Conservation (phyloP, 1,139 yeast species). For the Pichia norvegensis region DNA sequence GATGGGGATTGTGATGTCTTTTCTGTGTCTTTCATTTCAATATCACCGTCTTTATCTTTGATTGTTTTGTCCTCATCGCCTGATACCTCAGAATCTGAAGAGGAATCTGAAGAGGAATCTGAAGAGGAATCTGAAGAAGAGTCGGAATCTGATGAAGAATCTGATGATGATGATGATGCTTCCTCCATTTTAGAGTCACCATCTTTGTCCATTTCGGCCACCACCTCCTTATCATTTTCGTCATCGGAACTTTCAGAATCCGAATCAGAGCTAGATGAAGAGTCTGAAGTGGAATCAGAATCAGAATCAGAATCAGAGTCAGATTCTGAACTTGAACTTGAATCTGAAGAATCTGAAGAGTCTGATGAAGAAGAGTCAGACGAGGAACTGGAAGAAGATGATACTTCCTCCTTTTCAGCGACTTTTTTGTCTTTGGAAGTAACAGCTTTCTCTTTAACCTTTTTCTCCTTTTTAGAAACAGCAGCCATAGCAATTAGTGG, state of each 20-base stretch:
- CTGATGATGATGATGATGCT: background rate
- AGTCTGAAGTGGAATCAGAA: background rate
- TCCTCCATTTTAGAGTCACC: background rate
- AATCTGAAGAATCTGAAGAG: too few relatives aligned
- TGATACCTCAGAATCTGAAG: background rate
- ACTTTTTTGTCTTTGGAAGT: background rate
- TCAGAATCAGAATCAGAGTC: background rate
- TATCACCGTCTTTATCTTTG: slow-evolving; percentile 13
- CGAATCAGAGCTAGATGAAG: too few relatives aligned
- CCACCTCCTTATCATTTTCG: too few relatives aligned
- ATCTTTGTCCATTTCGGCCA: too few relatives aligned
- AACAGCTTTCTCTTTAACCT: background rate
- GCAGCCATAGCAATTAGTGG: background rate
- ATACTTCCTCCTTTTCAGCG: background rate
- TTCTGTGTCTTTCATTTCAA: slow-evolving; percentile 15
- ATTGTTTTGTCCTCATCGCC: slow-evolving; percentile 20
- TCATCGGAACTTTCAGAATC: too few relatives aligned
- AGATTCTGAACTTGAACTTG: too few relatives aligned
- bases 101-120: background rate
- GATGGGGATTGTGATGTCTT: too few relatives aligned
- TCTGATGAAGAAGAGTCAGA: slow-evolving; percentile 12
- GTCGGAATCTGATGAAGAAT: slow-evolving; percentile 13
- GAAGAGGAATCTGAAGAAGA: background rate
- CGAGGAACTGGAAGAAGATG: background rate
- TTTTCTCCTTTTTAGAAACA: background rate